Evolutionary conservation across 2,329 filamentous ascomycete species (phyloP).

Genomic region (Metarhizium robertsii): DNA sequence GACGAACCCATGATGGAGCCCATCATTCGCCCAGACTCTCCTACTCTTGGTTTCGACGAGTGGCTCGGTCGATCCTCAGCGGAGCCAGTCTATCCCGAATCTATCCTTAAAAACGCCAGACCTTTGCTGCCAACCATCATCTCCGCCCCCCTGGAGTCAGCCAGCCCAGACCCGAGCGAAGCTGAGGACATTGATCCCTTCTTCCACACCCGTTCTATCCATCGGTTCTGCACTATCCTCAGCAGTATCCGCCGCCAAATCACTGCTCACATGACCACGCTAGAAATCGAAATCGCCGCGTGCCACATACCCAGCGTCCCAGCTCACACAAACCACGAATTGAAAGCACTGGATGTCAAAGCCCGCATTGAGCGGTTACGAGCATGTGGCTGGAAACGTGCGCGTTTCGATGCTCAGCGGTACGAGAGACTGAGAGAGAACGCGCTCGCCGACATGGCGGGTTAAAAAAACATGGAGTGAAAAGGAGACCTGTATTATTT

Average conservation of each 20-base stretch:
- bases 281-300: slow-evolving; percentile 30
- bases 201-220: slow-evolving; percentile 32
- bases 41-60: slow-evolving; percentile 47
- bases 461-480: not conserved
- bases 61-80: slow-evolving; percentile 18
- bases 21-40: slow-evolving; percentile 48
- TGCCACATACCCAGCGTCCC: slow-evolving; percentile 15
- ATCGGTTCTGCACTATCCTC: slow-evolving; percentile 40
- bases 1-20: slow-evolving; percentile 30
- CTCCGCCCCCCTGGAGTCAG: slow-evolving; percentile 1
- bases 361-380: slow-evolving; percentile 46
- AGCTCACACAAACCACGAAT: slow-evolving; percentile 21
- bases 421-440: slow-evolving; percentile 44
- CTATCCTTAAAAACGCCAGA: slow-evolving; percentile 10
- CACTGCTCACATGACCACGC: slow-evolving; percentile 33
- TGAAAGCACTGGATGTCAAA: slow-evolving; percentile 31
- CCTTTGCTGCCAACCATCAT: not conserved
- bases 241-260: slow-evolving; percentile 39
- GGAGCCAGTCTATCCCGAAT: slow-evolving; percentile 11
- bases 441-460: slow-evolving; percentile 39
- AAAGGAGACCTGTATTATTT: not conserved
- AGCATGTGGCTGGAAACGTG: slow-evolving; percentile 44
- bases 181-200: slow-evolving; percentile 22
- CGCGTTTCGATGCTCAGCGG: slow-evolving; percentile 42
- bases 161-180: slow-evolving; percentile 5